Evolutionary conservation across 495 filamentous ascomycete species (phyloP).

Genomic region (Letharia columbiana): DNA sequence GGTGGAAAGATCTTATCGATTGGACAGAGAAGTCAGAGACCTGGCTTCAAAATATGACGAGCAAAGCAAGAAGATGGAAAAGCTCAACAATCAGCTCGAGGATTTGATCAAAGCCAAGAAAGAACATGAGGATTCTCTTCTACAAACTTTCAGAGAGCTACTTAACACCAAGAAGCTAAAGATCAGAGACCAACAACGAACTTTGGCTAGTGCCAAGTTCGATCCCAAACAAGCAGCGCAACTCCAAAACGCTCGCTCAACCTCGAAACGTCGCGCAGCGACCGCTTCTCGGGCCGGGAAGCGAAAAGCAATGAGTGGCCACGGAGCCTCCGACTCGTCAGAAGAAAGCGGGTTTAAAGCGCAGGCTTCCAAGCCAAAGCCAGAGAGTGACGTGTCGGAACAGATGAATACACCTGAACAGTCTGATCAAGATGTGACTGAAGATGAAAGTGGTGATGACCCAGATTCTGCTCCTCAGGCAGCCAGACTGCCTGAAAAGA

Average conservation of each 20-base stretch:
- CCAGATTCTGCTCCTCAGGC: neutral
- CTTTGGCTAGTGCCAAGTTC: conserved; percentile 52
- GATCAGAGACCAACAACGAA: conserved; percentile 69
- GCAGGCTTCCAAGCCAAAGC: conserved; percentile 18
- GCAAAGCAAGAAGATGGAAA: conserved; percentile 41
- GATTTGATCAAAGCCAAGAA: conserved; percentile 58
- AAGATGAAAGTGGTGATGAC: conserved; percentile 23
- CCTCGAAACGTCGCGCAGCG: conserved; percentile 39
- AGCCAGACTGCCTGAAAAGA: neutral
- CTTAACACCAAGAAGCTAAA: conserved; percentile 89
- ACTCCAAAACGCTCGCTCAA: conserved; percentile 21
- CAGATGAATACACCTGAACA: conserved; percentile 14
- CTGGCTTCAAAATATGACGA: conserved; percentile 38
- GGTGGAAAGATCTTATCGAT: conserved; percentile 33
- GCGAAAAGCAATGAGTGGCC: conserved; percentile 15
- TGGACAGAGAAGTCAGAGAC: conserved; percentile 39
- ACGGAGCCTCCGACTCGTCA: conserved; percentile 16
- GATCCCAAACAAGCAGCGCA: conserved; percentile 39
- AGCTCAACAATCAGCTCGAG: conserved; percentile 50
- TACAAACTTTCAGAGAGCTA: conserved; percentile 61
- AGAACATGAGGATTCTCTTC: conserved; percentile 59
- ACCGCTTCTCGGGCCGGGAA: conserved; percentile 38
- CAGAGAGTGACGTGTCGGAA: conserved; percentile 11
- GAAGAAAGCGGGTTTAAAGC: conserved; percentile 21
- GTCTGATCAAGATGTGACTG: conserved; percentile 25